Base-by-base conservation (phyloP, 1,284 basidiomycete genomes). In the Lignosus rhinocerotis region DNA sequence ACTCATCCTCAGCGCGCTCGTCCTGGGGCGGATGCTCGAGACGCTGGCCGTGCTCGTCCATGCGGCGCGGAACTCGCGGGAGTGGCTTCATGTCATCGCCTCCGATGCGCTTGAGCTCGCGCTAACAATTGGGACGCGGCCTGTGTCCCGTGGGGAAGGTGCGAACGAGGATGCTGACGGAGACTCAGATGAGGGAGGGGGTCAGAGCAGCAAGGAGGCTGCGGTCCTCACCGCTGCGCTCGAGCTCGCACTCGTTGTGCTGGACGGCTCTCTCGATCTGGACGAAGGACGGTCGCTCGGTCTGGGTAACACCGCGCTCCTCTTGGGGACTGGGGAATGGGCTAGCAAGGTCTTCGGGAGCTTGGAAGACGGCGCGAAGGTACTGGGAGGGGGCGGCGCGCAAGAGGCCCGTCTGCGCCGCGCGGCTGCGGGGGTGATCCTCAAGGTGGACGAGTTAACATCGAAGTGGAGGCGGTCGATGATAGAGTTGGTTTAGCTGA, bases 61-160 rank as follows among this genome's bases (percentile, higher is more conserved):
- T 69, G 88, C 92, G 0, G 85, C 89, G 0, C 82, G 88, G 58
- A 87, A 93, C 66, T 87, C 93, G 17, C 80, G 86, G 0, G 84
- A 89, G 60, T 97, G 92, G 86, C 75, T 93, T 34, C 80, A 85
- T 5, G 79, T 96, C 11, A 76, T 96, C 41, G 91, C 86, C 0
- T 93, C 94, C 0, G 87, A 92, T 60, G 78, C 88, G 3, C 73
- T 97, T 46, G 92, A 96, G 69, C 80, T 98, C 9, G 91, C 91
- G 0, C 73, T 94, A 10, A 88, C 88, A 0, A 68, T 96, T 34
- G 92, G 92, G 0, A 86, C 86, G 8, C 77, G 82, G 47, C 88
- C 88, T 8, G 71, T 89, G 19, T 82, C 85, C 2, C 72, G 69
- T 60, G 71, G 74, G 21, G 76, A 80, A 51, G 73, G 69, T 16